A percentile compares a stretch with the other conserved stretches of the same genome.
phyloP scores from a whole-genome alignment of 345 rosid genomes.

The Moricandia moricandioides region DNA sequence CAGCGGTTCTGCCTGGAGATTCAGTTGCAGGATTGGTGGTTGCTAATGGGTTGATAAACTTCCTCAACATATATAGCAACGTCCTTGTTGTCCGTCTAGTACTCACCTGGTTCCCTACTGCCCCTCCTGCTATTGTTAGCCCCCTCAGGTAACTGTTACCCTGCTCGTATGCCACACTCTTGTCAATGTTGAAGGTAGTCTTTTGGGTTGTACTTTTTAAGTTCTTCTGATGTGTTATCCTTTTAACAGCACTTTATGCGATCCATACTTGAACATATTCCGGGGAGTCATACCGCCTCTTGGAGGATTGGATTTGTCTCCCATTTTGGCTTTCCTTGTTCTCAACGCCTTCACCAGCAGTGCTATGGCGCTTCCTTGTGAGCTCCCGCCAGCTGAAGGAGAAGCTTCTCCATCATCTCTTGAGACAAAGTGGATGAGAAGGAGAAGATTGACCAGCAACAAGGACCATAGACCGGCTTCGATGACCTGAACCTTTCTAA shows the following conservation, averaged over 20 bases:
- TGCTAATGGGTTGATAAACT: slow-evolving; percentile 72
- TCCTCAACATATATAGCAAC: slow-evolving; percentile 80
- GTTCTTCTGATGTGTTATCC: not conserved
- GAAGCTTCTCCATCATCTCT: slow-evolving; percentile 32
- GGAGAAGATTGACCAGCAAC: slow-evolving; percentile 38
- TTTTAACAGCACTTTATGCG: slow-evolving; percentile 70
- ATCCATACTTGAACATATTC: slow-evolving; percentile 94
- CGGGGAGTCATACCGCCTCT: slow-evolving; percentile 93
- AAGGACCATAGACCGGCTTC: slow-evolving; percentile 19
- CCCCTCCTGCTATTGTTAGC: slow-evolving; percentile 90
- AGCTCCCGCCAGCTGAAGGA: slow-evolving; percentile 50
- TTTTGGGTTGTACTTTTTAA: not conserved
- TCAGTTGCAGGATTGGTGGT: slow-evolving; percentile 86
- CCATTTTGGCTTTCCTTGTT: slow-evolving; percentile 79
- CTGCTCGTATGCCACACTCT: not conserved
- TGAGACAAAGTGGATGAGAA: slow-evolving; percentile 71
- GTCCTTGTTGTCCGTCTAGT: slow-evolving; percentile 78
- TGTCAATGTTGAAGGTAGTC: not conserved
- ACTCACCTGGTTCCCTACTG: slow-evolving; percentile 92
- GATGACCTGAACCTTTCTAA: slow-evolving; percentile 17
- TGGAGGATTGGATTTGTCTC: slow-evolving; percentile 87
- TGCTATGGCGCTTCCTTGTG: slow-evolving; percentile 82
- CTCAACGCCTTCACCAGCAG: slow-evolving; percentile 79
- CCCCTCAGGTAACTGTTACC: slow-evolving; percentile 72
- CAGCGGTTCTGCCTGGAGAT: slow-evolving; percentile 87